A percentile compares a stretch with the other conserved stretches of the same genome.
Conservation (phyloP, 805 yeast genomes). For the Alloascoidea africana region DNA sequence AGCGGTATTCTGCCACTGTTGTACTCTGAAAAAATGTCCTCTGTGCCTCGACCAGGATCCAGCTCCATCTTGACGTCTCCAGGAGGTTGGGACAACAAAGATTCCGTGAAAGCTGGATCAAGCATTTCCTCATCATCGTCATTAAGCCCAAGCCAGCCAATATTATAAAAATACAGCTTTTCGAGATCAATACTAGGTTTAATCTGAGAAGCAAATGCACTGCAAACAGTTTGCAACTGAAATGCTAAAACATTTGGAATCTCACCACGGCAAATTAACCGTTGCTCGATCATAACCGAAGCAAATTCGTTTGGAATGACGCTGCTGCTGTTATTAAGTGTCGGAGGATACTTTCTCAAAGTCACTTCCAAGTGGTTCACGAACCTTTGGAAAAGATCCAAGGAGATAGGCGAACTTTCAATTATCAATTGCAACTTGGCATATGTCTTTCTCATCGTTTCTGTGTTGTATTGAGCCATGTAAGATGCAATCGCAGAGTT, state of each 20-base stretch:
- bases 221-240: constrained; percentile 23
- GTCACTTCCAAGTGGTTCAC: constrained; percentile 22
- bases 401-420: constrained; percentile 12
- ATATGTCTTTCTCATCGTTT: constrained; percentile 5
- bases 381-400: constrained; percentile 19
- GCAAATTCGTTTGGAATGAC: background rate
- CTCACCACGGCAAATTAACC: constrained; percentile 43
- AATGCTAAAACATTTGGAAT: constrained; percentile 29
- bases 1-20: constrained; percentile 1
- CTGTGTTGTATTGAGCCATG: background rate
- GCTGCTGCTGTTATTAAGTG: background rate
- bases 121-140: constrained; percentile 16
- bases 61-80: constrained; percentile 6
- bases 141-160: constrained; percentile 42
- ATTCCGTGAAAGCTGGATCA: constrained; percentile 3
- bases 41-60: constrained; percentile 4
- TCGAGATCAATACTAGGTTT: constrained; percentile 32
- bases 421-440: constrained; percentile 9
- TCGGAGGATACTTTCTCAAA: constrained; percentile 9
- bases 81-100: constrained; percentile 7
- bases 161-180: constrained; percentile 46
- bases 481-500: background rate
- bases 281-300: constrained; percentile 32
- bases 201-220: constrained; percentile 27
- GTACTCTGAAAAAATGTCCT: constrained; percentile 3